Evolutionary conservation across 345 rosid species (phyloP).

Genomic region (Eucalyptus polybractea): DNA sequence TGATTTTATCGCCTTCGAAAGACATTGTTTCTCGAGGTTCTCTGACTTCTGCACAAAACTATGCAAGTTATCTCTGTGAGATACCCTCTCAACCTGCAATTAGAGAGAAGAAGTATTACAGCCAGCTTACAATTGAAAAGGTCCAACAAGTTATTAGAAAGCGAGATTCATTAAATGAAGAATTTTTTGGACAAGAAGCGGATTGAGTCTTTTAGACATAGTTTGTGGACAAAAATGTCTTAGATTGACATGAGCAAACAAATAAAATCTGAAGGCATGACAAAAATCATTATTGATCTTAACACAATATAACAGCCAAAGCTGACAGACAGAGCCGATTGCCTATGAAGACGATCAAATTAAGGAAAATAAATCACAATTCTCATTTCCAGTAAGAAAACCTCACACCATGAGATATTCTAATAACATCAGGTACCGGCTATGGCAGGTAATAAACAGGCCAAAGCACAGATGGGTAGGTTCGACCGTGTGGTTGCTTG

Average conservation of each 20-base stretch:
- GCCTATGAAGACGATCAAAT: neutral
- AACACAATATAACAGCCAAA: neutral
- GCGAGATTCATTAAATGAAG: neutral
- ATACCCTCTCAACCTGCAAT: conserved; percentile 88
- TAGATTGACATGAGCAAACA: neutral
- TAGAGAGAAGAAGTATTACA: neutral
- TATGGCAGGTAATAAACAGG: neutral
- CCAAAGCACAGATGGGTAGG: neutral
- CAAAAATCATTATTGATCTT: neutral
- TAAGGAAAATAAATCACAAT: neutral
- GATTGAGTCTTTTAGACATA: neutral
- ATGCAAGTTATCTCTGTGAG: conserved; percentile 72
- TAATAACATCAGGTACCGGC: neutral
- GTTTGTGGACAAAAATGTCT: neutral
- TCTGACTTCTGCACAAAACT: conserved; percentile 88
- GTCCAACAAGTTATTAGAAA: neutral
- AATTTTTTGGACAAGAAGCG: neutral
- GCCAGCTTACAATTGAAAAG: neutral
- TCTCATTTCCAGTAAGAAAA: neutral
- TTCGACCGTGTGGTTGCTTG: neutral
- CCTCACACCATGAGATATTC: neutral
- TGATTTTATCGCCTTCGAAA: conserved; percentile 60
- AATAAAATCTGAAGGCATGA: neutral
- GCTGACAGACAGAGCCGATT: neutral
- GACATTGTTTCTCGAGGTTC: conserved; percentile 88